Evolutionary conservation across 805 yeast species (phyloP).

Genomic region (Saturnispora quitensis): DNA sequence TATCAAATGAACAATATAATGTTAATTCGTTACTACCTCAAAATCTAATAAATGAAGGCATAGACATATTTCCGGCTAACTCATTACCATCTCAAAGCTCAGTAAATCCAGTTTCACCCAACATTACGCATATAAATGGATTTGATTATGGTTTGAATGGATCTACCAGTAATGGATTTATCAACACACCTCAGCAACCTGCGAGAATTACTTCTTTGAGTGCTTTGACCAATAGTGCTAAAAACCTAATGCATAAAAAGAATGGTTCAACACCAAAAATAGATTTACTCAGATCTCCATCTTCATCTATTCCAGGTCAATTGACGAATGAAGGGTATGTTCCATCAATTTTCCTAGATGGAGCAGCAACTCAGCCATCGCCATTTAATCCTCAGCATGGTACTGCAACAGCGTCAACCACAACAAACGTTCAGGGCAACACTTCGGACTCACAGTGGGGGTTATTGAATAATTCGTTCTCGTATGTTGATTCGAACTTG

Average conservation of each 20-base stretch:
- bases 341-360: slow-evolving; percentile 10
- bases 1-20: slow-evolving; percentile 9
- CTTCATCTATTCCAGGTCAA: background rate
- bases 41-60: slow-evolving; percentile 20
- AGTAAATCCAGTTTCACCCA: slow-evolving; percentile 9
- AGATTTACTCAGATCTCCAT: slow-evolving; percentile 6
- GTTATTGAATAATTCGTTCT: background rate
- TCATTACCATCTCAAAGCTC: background rate
- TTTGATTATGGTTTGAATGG: slow-evolving; percentile 8
- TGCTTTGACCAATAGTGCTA: slow-evolving; percentile 13
- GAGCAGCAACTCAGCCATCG: slow-evolving; percentile 11
- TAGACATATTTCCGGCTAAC: background rate
- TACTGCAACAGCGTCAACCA: background rate
- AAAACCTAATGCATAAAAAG: slow-evolving; percentile 3
- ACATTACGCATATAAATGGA: slow-evolving; percentile 6
- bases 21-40: slow-evolving; percentile 25
- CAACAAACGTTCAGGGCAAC: background rate
- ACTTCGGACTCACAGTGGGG: background rate
- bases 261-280: background rate
- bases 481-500: slow-evolving; percentile 1
- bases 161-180: background rate
- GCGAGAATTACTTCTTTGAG: slow-evolving; percentile 15
- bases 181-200: slow-evolving; percentile 9
- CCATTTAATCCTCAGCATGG: slow-evolving; percentile 9
- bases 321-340: background rate